Evolutionary conservation across 306 rosid genomes (phyloP).

Genomic region (Ormosia semicastrata): DNA sequence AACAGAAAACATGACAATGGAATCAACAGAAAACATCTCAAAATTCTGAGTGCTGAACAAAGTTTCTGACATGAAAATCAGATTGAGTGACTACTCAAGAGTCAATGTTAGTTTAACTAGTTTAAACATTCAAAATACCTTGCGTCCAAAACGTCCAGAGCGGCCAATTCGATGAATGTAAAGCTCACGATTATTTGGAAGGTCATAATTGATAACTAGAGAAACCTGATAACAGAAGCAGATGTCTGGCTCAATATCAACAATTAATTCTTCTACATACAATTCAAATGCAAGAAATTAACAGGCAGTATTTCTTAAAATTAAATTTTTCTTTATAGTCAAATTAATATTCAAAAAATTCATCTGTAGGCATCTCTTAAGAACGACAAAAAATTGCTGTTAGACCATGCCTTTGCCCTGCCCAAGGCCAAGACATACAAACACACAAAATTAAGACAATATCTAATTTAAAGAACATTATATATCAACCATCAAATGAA

Average conservation of each 20-base stretch:
- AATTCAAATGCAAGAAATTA: not conserved
- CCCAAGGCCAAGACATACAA: not conserved
- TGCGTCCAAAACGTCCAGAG: conserved; percentile 99
- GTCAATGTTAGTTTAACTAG: not conserved
- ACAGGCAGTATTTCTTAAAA: not conserved
- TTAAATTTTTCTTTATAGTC: not conserved
- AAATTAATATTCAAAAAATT: not conserved
- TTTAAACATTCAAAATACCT: conserved; percentile 53
- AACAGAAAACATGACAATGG: not conserved
- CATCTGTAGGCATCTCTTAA: not conserved
- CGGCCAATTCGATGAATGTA: conserved; percentile 98
- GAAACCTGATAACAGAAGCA: conserved; percentile 62
- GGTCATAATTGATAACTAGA: conserved; percentile 90
- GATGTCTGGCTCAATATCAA: conserved; percentile 3
- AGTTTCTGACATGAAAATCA: not conserved
- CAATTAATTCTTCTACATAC: not conserved
- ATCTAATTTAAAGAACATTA: not conserved
- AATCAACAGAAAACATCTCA: not conserved
- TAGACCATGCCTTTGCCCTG: not conserved
- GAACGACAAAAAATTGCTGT: not conserved
- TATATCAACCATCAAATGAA: not conserved
- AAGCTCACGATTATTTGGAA: conserved; percentile 96
- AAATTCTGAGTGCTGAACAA: not conserved
- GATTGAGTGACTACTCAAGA: not conserved
- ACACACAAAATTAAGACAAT: not conserved